phyloP scores from a whole-genome alignment of 1,139 yeast species.

The Taphrina deformans region DNA sequence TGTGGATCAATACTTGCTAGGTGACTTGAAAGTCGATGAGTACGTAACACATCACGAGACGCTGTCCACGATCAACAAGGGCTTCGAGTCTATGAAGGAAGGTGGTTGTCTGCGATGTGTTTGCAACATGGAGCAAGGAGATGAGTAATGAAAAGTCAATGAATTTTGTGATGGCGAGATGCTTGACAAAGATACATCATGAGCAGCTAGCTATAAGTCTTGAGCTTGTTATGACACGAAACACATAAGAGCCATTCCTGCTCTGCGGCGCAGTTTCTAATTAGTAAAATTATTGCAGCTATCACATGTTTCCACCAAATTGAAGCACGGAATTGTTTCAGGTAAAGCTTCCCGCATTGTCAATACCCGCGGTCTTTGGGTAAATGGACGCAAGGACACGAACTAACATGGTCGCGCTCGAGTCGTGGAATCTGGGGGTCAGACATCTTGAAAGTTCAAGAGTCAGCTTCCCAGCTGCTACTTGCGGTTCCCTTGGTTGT shows the following conservation, averaged over 20 bases:
- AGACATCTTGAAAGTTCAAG: no score
- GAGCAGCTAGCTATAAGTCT: no score
- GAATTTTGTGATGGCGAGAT: no score
- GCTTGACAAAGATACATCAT: no score
- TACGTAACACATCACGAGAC: conserved; percentile 88
- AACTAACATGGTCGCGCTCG: neutral
- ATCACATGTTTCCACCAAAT: no score
- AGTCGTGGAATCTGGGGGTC: no score
- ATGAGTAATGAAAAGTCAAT: no score
- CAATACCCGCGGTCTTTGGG: neutral
- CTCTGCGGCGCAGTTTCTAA: no score
- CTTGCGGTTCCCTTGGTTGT: no score
- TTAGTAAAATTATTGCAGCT: neutral
- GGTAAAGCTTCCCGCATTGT: neutral
- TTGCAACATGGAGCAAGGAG: conserved; percentile 49
- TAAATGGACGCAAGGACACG: neutral
- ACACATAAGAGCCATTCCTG: no score
- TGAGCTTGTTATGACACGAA: no score
- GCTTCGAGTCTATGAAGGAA: conserved; percentile 91
- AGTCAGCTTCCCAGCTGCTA: no score
- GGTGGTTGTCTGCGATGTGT: conserved; percentile 96
- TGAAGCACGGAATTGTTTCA: neutral
- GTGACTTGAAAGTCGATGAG: conserved; percentile 87
- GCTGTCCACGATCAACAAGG: conserved; percentile 74
- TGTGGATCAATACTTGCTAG: conserved; percentile 79